phyloP scores from a whole-genome alignment of 1,284 basidiomycete species.

The Ganoderma leucocontextum region DNA sequence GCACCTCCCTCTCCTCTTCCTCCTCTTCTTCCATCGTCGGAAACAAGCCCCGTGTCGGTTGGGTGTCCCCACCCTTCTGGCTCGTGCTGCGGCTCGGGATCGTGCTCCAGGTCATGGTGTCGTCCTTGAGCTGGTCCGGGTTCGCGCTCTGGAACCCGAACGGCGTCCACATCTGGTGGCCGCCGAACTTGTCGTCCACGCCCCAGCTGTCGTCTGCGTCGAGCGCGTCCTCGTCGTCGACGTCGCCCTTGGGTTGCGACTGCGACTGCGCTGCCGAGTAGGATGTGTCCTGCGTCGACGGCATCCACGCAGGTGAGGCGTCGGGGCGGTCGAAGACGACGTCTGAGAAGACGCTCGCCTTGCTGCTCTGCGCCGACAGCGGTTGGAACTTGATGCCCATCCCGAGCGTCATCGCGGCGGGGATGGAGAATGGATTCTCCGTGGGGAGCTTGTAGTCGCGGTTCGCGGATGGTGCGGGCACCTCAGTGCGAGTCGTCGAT shows the following conservation, averaged over 20 bases:
- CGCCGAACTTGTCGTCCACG: constrained; percentile 66
- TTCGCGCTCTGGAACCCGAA: constrained; percentile 46
- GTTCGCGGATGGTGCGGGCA: constrained; percentile 9
- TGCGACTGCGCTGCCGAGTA: constrained; percentile 51
- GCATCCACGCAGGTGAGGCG: constrained; percentile 58
- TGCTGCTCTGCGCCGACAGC: constrained; percentile 60
- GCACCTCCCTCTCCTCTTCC: constrained; percentile 25
- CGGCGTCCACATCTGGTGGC: constrained; percentile 65
- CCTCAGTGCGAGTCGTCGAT: constrained; percentile 18
- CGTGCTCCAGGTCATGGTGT: constrained; percentile 77
- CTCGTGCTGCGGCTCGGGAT: constrained; percentile 49
- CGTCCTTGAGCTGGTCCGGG: constrained; percentile 51
- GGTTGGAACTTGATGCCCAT: constrained; percentile 46
- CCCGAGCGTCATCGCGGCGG: constrained; percentile 54
- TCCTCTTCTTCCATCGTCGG: constrained; percentile 26
- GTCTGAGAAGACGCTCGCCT: constrained; percentile 60
- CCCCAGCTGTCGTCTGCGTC: constrained; percentile 81
- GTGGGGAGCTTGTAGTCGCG: constrained; percentile 44
- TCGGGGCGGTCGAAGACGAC: constrained; percentile 56
- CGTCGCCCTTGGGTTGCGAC: constrained; percentile 39
- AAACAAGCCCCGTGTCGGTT: constrained; percentile 34
- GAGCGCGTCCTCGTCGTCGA: constrained; percentile 37
- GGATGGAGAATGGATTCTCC: constrained; percentile 49
- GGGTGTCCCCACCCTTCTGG: constrained; percentile 43
- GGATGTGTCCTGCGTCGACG: constrained; percentile 67